These are phyloP conservation scores for Fusarium equiseti DNA, from an alignment of 2,329 filamentous ascomycete genomes.

Conservation along the genomic window DNA sequence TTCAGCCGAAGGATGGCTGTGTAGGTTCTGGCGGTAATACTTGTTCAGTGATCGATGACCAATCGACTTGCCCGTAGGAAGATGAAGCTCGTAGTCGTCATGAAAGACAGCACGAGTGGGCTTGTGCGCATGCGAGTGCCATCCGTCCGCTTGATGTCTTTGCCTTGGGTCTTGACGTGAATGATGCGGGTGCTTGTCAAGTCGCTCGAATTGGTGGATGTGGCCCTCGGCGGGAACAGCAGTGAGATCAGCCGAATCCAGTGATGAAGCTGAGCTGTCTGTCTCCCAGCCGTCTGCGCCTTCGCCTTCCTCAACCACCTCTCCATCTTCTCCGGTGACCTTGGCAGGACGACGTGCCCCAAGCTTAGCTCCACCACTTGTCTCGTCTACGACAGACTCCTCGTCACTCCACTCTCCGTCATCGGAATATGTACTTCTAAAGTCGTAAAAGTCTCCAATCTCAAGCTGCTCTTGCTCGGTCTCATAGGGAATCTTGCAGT, in stretches of 20 bases:
- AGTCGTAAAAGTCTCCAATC: slow-evolving; percentile 97
- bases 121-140: slow-evolving; percentile 85
- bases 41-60: slow-evolving; percentile 88
- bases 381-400: slow-evolving; percentile 56
- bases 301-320: slow-evolving; percentile 64
- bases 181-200: slow-evolving; percentile 81
- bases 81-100: slow-evolving; percentile 92
- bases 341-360: slow-evolving; percentile 69
- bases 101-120: slow-evolving; percentile 81
- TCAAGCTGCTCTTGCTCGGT: slow-evolving; percentile 91
- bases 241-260: slow-evolving; percentile 86
- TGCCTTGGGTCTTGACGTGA: slow-evolving; percentile 76
- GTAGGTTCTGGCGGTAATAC: slow-evolving; percentile 94
- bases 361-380: slow-evolving; percentile 74
- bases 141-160: slow-evolving; percentile 81
- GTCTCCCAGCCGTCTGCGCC: slow-evolving; percentile 92
- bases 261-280: slow-evolving; percentile 88
- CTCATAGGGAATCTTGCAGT: slow-evolving; percentile 96
- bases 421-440: slow-evolving; percentile 94
- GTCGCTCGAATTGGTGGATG: slow-evolving; percentile 77
- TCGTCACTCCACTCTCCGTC: slow-evolving; percentile 73
- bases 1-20: slow-evolving; percentile 81
- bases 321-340: slow-evolving; percentile 63
- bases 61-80: slow-evolving; percentile 88
- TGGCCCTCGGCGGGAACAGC: slow-evolving; percentile 81